A percentile compares a stretch with the other conserved stretches of the same genome.
These are phyloP conservation scores for Boletus semigastroideus DNA, from an alignment of 1,284 basidiomycete genomes.

Conservation along the genomic window DNA sequence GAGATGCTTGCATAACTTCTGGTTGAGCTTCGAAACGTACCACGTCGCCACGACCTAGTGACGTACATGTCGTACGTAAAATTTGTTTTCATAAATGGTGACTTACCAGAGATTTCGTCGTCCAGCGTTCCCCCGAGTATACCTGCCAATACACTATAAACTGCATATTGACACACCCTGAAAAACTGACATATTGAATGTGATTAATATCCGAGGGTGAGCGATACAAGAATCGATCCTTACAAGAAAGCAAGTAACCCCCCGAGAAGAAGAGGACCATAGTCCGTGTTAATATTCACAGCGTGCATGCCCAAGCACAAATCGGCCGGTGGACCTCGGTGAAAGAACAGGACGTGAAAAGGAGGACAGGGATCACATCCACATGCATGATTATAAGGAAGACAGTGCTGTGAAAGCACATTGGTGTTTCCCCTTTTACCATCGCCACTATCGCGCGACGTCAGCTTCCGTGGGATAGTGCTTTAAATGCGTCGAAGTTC, in stretches of 20 bases:
- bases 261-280: conserved; percentile 23
- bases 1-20: not conserved
- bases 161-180: conserved; percentile 28
- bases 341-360: not conserved
- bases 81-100: not conserved
- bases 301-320: not conserved
- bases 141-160: conserved; percentile 26
- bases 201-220: not conserved
- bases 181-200: conserved; percentile 15
- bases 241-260: conserved; percentile 27
- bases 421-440: not conserved
- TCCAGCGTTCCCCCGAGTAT: conserved; percentile 16
- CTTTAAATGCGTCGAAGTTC: too few species aligned
- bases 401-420: not conserved
- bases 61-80: not conserved
- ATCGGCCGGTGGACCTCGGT: not conserved
- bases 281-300: conserved; percentile 8
- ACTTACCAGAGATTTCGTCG: conserved; percentile 20
- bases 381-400: conserved; percentile 8
- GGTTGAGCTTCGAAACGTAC: conserved; percentile 2
- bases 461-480: not conserved
- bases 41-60: conserved; percentile 22
- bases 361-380: not conserved
- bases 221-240: not conserved
- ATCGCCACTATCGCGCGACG: not conserved